Evolutionary conservation across 495 filamentous ascomycete genomes (phyloP), one percentile per base, ranked within the genome.

Genomic region (Staphylotrichum longicolle): DNA sequence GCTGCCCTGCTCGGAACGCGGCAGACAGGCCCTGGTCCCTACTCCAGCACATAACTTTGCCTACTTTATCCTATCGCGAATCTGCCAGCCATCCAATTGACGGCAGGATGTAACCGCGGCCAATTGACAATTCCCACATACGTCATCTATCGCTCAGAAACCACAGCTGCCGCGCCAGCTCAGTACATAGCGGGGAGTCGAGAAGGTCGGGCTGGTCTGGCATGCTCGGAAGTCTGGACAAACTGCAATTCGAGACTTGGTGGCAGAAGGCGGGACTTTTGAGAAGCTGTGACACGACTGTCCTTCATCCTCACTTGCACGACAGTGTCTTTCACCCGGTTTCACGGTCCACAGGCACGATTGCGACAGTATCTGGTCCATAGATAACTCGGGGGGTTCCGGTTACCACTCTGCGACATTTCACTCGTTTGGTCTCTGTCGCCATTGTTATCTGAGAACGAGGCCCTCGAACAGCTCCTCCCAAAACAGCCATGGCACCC

Each of bases 401-500:
- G 6, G 53, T 10, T 51, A 37, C 11, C 46, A 33, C 39, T 35
- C 7, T 37, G 32, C 53, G 33, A 52, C 47, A 34, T 45, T 42
- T 40, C 50, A 41, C 37, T 50, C 62, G 30, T 15, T 37, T 54
- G 5, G 2, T 48, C 10, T 49, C 37, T 41, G 20, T 32, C 40
- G 11, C 33, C 5, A 30, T 12, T 30, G 37, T 12, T 14, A 35
- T 35, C 34, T 39, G 2, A 50, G 11, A 44, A 7, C 20, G 32
- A 46, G 20, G 8, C 3, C 54, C 20, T 30, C 37, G 30, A 7
- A 27, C 14, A 8, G 39, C 30, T 35, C 20, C 45, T 40, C 14
- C 11, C 40, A 2, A 4, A 35, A 8, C 33, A 55, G 51, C 55
- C 54, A 81, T 80, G 78, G 70, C 80, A 34, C 79, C 80, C n/a